Evolutionary conservation across 139 green algal species (phyloP), one percentile per base, ranked within the genome.

Genomic region (Chlorella vulgaris): DNA sequence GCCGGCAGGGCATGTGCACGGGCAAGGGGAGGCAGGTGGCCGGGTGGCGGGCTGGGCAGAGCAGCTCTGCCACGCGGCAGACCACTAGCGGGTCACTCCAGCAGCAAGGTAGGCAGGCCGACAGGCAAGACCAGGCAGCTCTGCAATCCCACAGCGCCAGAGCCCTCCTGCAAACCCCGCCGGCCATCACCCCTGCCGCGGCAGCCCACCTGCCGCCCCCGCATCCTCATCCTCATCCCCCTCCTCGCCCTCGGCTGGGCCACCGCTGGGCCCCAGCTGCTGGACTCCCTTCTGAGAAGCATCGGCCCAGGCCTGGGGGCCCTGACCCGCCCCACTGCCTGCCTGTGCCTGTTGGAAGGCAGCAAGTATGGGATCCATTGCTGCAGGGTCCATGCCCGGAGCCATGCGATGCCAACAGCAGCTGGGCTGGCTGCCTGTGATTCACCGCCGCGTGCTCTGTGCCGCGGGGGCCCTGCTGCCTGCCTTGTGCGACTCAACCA

Each of bases 371-470:
- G 55, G 55, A 29, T 65, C 55, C 18, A 29, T 15, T 58, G 47
- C 47, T 58, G 47, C 47, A 58, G 47, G n/a, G n/a, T n/a, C n/a
- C 47, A 24, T 58, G 47, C 47, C 15, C 13, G 47, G 15, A 58
- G 47, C 15, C 13, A 58, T 24, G 47, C 47, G 47, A 58, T 10
- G 47, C 47, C 47, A 58, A 58, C 47, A 58, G 15, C 10, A 58
- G 47, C 47, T 58, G 47, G 47, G 15, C 47, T 24, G 47, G 47
- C 47, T 58, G 47, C 47, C 10, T 10, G 15, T 58, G 47, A 10
- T 58, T 78, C 69, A 78, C 31, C 70, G 70, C 31, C 70, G 47
- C 50, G 31, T 18, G 31, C 42, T 66, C 70, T 78, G 70, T 47
- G 65, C 47, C 29, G 10, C 8, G 15, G 70, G 70, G 47, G 70